Base-by-base conservation (phyloP, 2,329 filamentous ascomycete genomes). In the Fusarium equiseti region DNA sequence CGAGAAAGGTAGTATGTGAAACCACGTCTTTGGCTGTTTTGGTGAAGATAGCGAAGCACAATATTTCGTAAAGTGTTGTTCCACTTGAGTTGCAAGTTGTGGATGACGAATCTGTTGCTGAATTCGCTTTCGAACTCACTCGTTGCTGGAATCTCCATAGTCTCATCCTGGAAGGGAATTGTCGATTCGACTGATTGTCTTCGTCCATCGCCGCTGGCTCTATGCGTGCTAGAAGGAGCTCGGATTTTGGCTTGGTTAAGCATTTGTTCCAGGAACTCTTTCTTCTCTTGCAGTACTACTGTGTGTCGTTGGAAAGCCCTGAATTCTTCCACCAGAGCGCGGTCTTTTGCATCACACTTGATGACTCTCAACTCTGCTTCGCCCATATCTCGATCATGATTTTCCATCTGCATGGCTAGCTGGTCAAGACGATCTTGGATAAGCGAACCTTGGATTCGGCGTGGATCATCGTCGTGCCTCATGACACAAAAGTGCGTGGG, bases 1-100 rank as follows among this genome's bases (percentile, higher is more conserved):
- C 95, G 90, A 13, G 97, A 98, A 82, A 98, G 91, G 81, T 99
- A 99, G 83, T 99, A 99, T 31, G 99, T 91, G 77, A 99, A 98
- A 55, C 96, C 97, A 73, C 96, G 90, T 54, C 96, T 89, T 81
- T 99, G 97, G 78, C 95, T 94, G 76, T 97, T 96, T 83, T 99
- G 96, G 77, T 99, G 96, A 69, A 96, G 97, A 79, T 99, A 99
- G 26, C 96, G 93, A 43, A 99, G 87, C 52, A 99, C 96, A 75
- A 98, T 98, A 77, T 99, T 98, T 63, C 96, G 90, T 40, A 99
- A 83, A 13, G 95, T 89, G 75, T 99, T 99, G 83, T 97, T 98
- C 96, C 96, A 99, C 80, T 99, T 99, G 61, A 99, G 84, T 77
- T 99, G 96, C 78, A 97, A 89, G 75, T 99, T 99, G 84, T 99